A percentile compares a stretch with the other conserved stretches of the same genome.
Evolutionary conservation across 441 rosid species (phyloP).

Genomic region (Pelargonium australe): DNA sequence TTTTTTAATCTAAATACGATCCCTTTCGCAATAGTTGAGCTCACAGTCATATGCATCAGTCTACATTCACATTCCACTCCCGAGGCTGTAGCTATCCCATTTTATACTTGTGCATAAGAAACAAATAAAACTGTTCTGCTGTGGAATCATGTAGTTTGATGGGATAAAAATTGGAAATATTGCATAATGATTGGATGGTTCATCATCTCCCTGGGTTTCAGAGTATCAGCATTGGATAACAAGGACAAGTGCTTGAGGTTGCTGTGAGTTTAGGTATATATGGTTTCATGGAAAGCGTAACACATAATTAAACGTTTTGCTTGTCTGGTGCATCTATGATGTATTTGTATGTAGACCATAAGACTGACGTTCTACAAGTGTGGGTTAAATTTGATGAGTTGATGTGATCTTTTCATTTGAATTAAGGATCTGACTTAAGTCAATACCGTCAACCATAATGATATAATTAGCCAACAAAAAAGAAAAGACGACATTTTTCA

Average conservation of each 20-base stretch:
- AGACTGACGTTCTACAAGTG: neutral
- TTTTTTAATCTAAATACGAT: neutral
- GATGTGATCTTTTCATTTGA: neutral
- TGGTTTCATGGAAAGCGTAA: neutral
- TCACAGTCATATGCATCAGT: neutral
- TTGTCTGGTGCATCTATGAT: neutral
- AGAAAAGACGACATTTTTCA: too few relatives aligned
- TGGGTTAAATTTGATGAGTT: neutral
- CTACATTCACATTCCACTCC: neutral
- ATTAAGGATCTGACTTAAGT: neutral
- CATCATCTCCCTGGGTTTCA: neutral
- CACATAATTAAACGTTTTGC: neutral
- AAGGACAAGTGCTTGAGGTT: neutral
- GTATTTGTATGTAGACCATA: neutral
- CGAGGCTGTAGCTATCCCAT: neutral
- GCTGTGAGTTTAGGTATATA: neutral
- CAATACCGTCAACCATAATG: neutral
- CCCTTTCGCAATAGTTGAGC: neutral
- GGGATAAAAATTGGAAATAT: neutral
- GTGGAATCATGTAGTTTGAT: neutral
- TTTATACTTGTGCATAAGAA: slow-evolving; percentile 4
- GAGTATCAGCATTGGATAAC: neutral
- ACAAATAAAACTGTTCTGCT: neutral
- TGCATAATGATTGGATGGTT: neutral
- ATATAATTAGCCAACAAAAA: too few relatives aligned